Base-by-base conservation (phyloP, 306 rosid genomes). In the Vigna nakashimae region DNA sequence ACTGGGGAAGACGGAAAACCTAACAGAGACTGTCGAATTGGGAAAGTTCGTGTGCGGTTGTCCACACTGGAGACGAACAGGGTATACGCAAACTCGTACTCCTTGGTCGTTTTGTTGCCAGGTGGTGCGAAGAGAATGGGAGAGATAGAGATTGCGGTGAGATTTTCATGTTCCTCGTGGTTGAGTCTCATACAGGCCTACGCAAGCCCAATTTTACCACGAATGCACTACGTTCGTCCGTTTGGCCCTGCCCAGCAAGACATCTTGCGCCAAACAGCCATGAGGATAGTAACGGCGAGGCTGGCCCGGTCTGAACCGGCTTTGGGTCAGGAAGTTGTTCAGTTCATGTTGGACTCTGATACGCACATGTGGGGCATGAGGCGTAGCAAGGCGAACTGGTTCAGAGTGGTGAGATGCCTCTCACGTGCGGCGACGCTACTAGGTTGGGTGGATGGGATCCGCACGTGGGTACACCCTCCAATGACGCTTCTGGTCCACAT, bases 101-200 rank as follows among this genome's bases (percentile, higher is more conserved):
- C 95, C 1, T 88, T 94, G n/a, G 76, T 82, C 0, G 93, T 91
- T 18, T 57, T 92, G 56, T 83, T 92, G 7, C 93, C 98, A 2
- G 78, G 86, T 67, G 97, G 98, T 2, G 95, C 95, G 43, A 92
- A 80, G 89, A 94, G 88, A 76, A 94, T 92, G 97, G 97, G 97
- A 1, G 97, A 92, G 77, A 82, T 94, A 3, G 97, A 92, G 55
- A 94, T 94, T 4, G 95, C 95, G 1, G 83, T 94, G 2, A 76
- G 97, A 38, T 94, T 94, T 43, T 85, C 93, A 0, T 90, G 97
- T 65, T 79, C 95, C 0, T 94, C 97, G 0, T 94, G 97, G 98
- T 36, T 92, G n/a, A 92, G 78, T 40, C 17, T 92, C 6, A 81
- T 92, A 57, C 97, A 92, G 62, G 96, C 97, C 3, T 94, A 94